phyloP scores from a whole-genome alignment of 148 eudicot genomes.

The Cornus florida region DNA sequence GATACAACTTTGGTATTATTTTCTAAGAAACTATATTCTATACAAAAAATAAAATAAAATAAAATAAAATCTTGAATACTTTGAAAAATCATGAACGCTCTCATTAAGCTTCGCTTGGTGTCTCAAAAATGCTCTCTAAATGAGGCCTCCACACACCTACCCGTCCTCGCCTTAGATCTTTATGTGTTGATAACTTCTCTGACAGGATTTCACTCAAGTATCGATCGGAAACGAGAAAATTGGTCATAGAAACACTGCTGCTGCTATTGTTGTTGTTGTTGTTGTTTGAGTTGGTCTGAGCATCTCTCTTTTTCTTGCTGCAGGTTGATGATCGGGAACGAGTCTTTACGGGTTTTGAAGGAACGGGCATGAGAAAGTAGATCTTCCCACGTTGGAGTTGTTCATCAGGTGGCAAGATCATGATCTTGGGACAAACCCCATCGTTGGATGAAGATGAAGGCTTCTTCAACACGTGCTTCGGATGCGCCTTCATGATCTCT shows the following conservation, averaged over 20 bases:
- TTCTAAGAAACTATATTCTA: no score
- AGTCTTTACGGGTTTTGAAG: slow-evolving; percentile 18
- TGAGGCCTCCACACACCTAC: slow-evolving; percentile 79
- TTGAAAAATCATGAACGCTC: not conserved
- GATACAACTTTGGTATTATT: no score
- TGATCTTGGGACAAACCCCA: slow-evolving; percentile 37
- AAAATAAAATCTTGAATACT: no score
- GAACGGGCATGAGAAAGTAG: slow-evolving; percentile 70
- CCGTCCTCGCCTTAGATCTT: slow-evolving; percentile 66
- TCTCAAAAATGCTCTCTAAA: slow-evolving; percentile 64
- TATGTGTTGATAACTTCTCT: slow-evolving; percentile 62
- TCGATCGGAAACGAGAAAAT: slow-evolving; percentile 47
- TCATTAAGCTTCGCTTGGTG: slow-evolving; percentile 31
- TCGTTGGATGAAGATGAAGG: slow-evolving; percentile 40
- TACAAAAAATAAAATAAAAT: no score
- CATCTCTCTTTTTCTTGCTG: slow-evolving; percentile 24
- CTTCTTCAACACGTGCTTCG: slow-evolving; percentile 67
- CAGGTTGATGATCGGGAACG: slow-evolving; percentile 7
- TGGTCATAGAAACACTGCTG: not conserved
- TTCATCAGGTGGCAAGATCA: slow-evolving; percentile 71
- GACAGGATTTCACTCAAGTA: slow-evolving; percentile 75
- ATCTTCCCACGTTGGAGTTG: slow-evolving; percentile 78
- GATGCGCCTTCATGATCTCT: slow-evolving; percentile 61
- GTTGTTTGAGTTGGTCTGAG: not conserved
- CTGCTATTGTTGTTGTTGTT: not conserved